Evolutionary conservation across 345 rosid species (phyloP).

Genomic region (Boechera divaricarpa): DNA sequence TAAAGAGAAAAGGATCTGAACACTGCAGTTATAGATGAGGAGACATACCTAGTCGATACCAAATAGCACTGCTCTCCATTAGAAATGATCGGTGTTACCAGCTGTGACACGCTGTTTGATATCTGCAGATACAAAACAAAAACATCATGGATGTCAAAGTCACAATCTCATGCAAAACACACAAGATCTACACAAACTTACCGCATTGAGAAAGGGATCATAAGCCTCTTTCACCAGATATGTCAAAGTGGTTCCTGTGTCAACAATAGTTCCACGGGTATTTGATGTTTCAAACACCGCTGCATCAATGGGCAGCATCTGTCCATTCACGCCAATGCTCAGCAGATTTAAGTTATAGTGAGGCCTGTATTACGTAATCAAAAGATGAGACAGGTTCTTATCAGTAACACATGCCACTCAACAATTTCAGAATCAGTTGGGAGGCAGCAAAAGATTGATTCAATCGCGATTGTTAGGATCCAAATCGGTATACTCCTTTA

Average conservation of each 20-base stretch:
- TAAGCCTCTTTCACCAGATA: conserved; percentile 89
- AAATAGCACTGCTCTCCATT: conserved; percentile 84
- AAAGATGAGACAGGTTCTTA: conserved; percentile 21
- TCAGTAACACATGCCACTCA: conserved; percentile 12
- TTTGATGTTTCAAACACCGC: conserved; percentile 68
- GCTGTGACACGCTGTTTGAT: conserved; percentile 62
- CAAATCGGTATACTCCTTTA: neutral
- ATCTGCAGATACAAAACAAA: conserved; percentile 54
- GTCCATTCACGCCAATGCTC: conserved; percentile 79
- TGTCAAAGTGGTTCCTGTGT: conserved; percentile 97
- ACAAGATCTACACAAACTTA: conserved; percentile 54
- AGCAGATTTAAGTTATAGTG: conserved; percentile 90
- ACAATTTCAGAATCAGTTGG: neutral
- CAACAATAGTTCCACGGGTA: conserved; percentile 88
- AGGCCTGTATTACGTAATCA: conserved; percentile 65
- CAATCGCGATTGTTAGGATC: neutral
- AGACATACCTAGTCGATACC: conserved; percentile 69
- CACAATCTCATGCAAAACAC: conserved; percentile 6
- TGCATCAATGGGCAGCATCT: conserved; percentile 66
- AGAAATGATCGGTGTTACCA: conserved; percentile 63
- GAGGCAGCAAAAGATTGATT: conserved; percentile 9
- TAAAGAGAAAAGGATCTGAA: conserved; percentile 27
- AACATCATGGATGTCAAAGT: conserved; percentile 13
- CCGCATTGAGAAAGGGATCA: conserved; percentile 78
- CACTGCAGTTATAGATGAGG: neutral